Evolutionary conservation across 108 stramenopile genomes (phyloP).

Genomic region (Pseudonitzschia delicatissima): DNA sequence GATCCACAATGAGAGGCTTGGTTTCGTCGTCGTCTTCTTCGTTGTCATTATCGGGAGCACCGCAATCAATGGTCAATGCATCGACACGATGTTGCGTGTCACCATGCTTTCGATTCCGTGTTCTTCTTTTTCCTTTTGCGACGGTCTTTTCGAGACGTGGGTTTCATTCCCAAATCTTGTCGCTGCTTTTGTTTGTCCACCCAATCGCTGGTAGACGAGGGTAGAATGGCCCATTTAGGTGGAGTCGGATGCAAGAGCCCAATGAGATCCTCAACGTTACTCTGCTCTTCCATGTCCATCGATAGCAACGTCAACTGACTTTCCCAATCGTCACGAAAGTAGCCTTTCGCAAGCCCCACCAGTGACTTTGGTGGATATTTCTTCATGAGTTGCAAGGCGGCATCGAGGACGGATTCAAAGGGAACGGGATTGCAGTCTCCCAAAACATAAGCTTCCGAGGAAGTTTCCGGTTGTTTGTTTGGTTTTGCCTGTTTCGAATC

Average conservation of each 20-base stretch:
- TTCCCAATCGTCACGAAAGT: slow-evolving; percentile 36
- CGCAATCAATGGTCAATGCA: background rate
- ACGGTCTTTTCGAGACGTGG: slow-evolving; percentile 53
- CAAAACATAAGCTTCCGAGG: background rate
- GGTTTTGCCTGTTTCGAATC: background rate
- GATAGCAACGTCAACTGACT: background rate
- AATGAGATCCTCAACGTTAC: slow-evolving; percentile 30
- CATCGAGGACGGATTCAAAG: slow-evolving; percentile 80
- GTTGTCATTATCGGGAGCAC: background rate
- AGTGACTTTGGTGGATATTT: slow-evolving; percentile 74
- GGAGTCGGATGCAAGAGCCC: slow-evolving; percentile 50
- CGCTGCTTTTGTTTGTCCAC: slow-evolving; percentile 55
- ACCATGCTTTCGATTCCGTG: background rate
- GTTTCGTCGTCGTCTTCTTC: background rate
- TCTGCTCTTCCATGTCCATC: background rate
- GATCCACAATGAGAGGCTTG: background rate
- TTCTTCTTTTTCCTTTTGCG: slow-evolving; percentile 16
- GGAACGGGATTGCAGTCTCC: slow-evolving; percentile 42
- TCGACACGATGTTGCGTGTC: background rate
- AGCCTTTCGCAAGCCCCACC: slow-evolving; percentile 50
- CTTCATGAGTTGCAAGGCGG: slow-evolving; percentile 68
- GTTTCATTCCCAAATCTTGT: slow-evolving; percentile 42
- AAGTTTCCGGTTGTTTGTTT: background rate
- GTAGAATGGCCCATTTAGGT: slow-evolving; percentile 51
- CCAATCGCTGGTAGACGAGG: slow-evolving; percentile 62